Conservation (phyloP, 1,284 basidiomycete species). For the Neonothopanus nambi region DNA sequence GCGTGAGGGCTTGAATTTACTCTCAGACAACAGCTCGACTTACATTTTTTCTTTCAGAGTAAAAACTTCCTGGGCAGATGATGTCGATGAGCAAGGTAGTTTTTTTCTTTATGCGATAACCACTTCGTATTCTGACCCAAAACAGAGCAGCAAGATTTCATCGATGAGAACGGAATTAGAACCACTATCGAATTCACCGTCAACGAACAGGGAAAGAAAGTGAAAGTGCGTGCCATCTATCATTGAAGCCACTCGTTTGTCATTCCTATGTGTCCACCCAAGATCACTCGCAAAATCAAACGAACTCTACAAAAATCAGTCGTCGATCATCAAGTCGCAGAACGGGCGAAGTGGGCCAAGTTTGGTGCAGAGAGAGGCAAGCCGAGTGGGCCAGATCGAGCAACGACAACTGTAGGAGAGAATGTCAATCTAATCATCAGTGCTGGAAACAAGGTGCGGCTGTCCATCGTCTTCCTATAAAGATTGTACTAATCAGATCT, state of each 20-base stretch:
- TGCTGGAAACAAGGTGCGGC: conserved; percentile 77
- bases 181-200: conserved; percentile 82
- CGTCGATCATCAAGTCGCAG: conserved; percentile 92
- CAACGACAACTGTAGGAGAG: conserved; percentile 96
- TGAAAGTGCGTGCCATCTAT: conserved; percentile 71
- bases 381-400: conserved; percentile 86
- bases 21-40: too few species aligned
- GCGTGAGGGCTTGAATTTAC: background rate
- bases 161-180: conserved; percentile 89
- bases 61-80: conserved; percentile 84
- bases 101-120: too few species aligned
- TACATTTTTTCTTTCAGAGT: conserved; percentile 24
- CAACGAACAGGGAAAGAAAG: conserved; percentile 93
- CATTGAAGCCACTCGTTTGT: background rate
- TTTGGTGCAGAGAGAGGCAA: conserved; percentile 93
- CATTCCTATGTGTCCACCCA: background rate
- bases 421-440: conserved; percentile 84
- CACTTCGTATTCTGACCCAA: background rate
- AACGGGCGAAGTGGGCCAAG: conserved; percentile 92
- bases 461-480: background rate
- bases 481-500: too few species aligned
- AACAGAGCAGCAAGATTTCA: conserved; percentile 51
- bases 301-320: conserved; percentile 89
- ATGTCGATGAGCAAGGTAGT: conserved; percentile 74
- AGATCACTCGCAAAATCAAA: conserved; percentile 89